Evolutionary conservation across 2,329 filamentous ascomycete genomes (phyloP).

Genomic region (Colletotrichum kahawae): DNA sequence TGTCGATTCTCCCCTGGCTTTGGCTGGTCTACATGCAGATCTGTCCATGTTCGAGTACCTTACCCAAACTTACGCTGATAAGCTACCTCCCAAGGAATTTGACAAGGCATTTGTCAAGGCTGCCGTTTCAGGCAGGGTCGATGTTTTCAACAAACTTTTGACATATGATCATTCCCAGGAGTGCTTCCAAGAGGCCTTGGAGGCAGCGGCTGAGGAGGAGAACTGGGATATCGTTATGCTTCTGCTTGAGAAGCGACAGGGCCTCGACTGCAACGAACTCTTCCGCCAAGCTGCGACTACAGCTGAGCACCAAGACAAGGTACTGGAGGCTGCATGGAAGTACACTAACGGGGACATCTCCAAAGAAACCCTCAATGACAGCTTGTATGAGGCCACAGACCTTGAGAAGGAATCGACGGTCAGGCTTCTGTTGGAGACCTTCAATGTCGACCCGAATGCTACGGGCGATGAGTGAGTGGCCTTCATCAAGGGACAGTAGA

Average conservation of each 20-base stretch:
- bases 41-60: slow-evolving; percentile 46
- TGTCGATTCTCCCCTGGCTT: slow-evolving; percentile 37
- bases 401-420: slow-evolving; percentile 41
- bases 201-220: slow-evolving; percentile 33
- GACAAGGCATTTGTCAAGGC: slow-evolving; percentile 43
- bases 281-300: slow-evolving; percentile 38
- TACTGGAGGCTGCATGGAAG: slow-evolving; percentile 41
- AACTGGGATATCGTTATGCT: slow-evolving; percentile 43
- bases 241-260: slow-evolving; percentile 35
- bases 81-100: slow-evolving; percentile 41
- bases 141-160: slow-evolving; percentile 43
- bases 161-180: slow-evolving; percentile 35
- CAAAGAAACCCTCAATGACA: slow-evolving; percentile 32
- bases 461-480: slow-evolving; percentile 40
- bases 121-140: slow-evolving; percentile 41
- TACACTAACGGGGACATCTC: slow-evolving; percentile 39
- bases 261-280: slow-evolving; percentile 37
- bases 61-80: slow-evolving; percentile 41
- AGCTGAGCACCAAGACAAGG: slow-evolving; percentile 37
- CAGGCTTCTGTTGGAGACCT: slow-evolving; percentile 36
- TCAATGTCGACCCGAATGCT: slow-evolving; percentile 40
- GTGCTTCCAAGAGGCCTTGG: slow-evolving; percentile 38
- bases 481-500: neutral
- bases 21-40: slow-evolving; percentile 42
- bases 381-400: slow-evolving; percentile 45